Evolutionary conservation across 2,329 filamentous ascomycete genomes (phyloP), one percentile per base, ranked within the genome.

Genomic region (Stagonosporopsis vannaccii): DNA sequence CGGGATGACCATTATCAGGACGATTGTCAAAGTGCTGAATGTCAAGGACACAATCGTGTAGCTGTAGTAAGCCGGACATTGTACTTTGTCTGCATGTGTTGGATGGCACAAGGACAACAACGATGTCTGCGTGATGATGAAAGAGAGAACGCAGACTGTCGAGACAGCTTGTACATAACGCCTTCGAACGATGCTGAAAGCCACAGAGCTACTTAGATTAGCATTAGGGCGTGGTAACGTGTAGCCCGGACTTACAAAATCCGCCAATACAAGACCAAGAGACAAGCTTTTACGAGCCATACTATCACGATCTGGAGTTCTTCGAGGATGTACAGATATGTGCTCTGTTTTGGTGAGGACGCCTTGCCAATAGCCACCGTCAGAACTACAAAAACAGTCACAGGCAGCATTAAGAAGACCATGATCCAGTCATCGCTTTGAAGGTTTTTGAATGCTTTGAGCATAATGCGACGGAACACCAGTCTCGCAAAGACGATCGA

Each of bases 401-500:
- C 66, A 9, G 67, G 66, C 20, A 64, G 49, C 13, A 69, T 13
- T 17, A 69, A 42, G n/a, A 61, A 58, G 3, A 69, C 22, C 68
- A 70, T 70, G 3, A 69, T 26, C 65, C 64, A 72, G 46, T 72
- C 69, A 56, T 72, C 69, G 9, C 53, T 40, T 50, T 72, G 69
- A 15, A 72, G 54, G 22, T 62, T 63, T 23, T 39, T 49, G 19
- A 66, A 51, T 6, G 62, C 66, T 8, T 63, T 59, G 20, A 72
- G 62, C 15, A 62, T 66, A 5, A 68, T 60, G 15, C 58, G 56
- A 20, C 69, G 66, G 20, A 59, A 69, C 3, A 61, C 36, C 62
- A 68, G 48, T 56, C 69, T 60, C 37, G 63, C 59, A 8, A 64
- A 42, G 23, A 72, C 62, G 19, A 69, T 39, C n/a, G 58, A 62